Percentiles rank a stretch among this genome's conserved stretches.
Evolutionary conservation across 345 rosid genomes (phyloP).

Genomic region (Salix purpurea): DNA sequence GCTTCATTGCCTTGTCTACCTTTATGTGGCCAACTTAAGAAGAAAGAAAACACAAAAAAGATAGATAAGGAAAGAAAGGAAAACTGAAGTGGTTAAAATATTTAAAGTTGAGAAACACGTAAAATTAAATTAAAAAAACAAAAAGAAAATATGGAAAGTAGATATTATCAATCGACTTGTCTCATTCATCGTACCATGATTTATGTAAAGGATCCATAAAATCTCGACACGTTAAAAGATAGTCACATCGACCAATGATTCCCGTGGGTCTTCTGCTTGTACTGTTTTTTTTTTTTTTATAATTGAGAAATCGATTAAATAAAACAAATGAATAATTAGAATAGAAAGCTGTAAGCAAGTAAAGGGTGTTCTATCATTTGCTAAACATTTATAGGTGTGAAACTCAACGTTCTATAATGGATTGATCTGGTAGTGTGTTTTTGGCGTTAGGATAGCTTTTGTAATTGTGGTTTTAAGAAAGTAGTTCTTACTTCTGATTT

Average conservation of each 20-base stretch:
- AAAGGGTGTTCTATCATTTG: no score
- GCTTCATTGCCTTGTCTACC: not conserved
- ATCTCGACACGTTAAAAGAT: not conserved
- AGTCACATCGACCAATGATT: not conserved
- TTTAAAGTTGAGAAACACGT: not conserved
- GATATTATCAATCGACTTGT: not conserved
- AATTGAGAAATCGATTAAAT: no score
- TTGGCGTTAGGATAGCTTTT: no score
- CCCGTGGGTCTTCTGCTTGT: constrained; percentile 14
- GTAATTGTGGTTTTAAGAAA: no score
- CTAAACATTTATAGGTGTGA: no score
- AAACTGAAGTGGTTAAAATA: not conserved
- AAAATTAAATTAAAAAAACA: not conserved
- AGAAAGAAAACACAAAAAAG: not conserved
- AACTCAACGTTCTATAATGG: no score
- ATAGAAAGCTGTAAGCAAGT: no score
- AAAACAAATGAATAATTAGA: no score
- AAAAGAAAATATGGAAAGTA: no score
- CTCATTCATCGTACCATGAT: constrained; percentile 30
- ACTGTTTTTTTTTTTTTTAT: no score
- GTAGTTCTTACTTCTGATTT: no score
- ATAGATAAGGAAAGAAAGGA: not conserved
- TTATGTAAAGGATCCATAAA: constrained; percentile 4
- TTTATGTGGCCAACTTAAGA: constrained; percentile 8
- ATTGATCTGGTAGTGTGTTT: no score